Evolutionary conservation across 1,284 basidiomycete genomes (phyloP).

Genomic region (Fomes fomentarius): DNA sequence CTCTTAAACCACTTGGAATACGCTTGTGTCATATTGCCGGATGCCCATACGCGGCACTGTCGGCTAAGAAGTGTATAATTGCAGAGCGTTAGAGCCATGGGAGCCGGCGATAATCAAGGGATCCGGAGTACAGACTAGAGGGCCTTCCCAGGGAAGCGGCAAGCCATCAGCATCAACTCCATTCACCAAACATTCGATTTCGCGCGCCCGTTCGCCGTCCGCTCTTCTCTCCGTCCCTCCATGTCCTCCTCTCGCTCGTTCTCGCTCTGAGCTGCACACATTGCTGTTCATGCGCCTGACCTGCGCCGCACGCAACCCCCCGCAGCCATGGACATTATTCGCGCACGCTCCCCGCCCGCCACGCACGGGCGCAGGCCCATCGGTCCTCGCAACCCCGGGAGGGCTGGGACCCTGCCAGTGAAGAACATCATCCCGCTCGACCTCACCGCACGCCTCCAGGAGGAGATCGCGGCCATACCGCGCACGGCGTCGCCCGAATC

Average conservation of each 20-base stretch:
- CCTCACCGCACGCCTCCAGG: conserved; percentile 24
- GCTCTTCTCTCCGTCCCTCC: conserved; percentile 18
- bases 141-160: conserved; percentile 18
- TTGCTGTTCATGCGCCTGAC: conserved; percentile 6
- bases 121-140: background rate
- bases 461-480: conserved; percentile 14
- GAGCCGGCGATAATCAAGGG: conserved; percentile 15
- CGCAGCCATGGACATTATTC: conserved; percentile 26
- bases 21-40: too few species aligned
- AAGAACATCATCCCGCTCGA: conserved; percentile 28
- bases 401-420: conserved; percentile 13
- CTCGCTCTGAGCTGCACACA: conserved; percentile 6
- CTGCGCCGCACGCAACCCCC: background rate
- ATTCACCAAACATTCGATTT: conserved; percentile 5
- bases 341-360: conserved; percentile 24
- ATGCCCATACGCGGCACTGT: background rate
- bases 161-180: conserved; percentile 20
- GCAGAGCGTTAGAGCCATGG: conserved; percentile 1
- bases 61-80: conserved; percentile 8
- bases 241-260: conserved; percentile 16
- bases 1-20: too few species aligned
- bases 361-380: conserved; percentile 22
- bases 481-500: conserved; percentile 20
- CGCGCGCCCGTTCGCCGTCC: background rate
- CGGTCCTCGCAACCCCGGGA: conserved; percentile 28